These are phyloP conservation scores for Testicularia cyperi DNA, from an alignment of 1,284 basidiomycete genomes.

Conservation along the genomic window DNA sequence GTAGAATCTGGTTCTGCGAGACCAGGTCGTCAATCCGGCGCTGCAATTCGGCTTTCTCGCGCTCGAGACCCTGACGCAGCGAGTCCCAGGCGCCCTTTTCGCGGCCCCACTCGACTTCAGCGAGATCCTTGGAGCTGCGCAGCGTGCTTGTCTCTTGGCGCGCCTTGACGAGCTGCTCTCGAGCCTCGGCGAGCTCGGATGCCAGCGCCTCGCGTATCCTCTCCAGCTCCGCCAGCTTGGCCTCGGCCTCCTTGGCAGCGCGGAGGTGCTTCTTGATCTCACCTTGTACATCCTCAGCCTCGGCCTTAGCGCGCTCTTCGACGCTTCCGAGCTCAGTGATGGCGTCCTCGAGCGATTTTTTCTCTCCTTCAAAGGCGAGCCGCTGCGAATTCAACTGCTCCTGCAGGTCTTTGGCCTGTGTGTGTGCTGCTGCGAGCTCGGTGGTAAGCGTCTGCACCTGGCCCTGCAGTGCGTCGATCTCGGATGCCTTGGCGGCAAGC, in stretches of 20 bases:
- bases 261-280: constrained; percentile 66
- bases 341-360: constrained; percentile 54
- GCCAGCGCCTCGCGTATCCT: constrained; percentile 66
- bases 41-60: constrained; percentile 73
- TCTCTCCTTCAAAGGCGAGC: constrained; percentile 70
- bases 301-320: constrained; percentile 59
- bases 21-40: constrained; percentile 72
- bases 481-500: constrained; percentile 68
- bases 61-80: constrained; percentile 74
- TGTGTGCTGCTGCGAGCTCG: constrained; percentile 67
- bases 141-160: constrained; percentile 29
- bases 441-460: constrained; percentile 67
- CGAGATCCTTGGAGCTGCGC: constrained; percentile 65
- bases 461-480: constrained; percentile 69
- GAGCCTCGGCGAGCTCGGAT: constrained; percentile 71
- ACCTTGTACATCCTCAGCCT: constrained; percentile 65
- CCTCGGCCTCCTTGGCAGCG: constrained; percentile 76
- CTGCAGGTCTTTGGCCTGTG: constrained; percentile 68
- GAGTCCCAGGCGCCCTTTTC: constrained; percentile 80
- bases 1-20: constrained; percentile 76
- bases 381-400: constrained; percentile 68
- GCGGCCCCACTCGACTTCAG: constrained; percentile 69
- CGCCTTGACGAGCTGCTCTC: constrained; percentile 37
- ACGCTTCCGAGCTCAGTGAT: constrained; percentile 50
- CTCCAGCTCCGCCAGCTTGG: constrained; percentile 74